These are phyloP conservation scores for Fusarium coicis DNA, from an alignment of 2,329 filamentous ascomycete genomes.

Conservation along the genomic window DNA sequence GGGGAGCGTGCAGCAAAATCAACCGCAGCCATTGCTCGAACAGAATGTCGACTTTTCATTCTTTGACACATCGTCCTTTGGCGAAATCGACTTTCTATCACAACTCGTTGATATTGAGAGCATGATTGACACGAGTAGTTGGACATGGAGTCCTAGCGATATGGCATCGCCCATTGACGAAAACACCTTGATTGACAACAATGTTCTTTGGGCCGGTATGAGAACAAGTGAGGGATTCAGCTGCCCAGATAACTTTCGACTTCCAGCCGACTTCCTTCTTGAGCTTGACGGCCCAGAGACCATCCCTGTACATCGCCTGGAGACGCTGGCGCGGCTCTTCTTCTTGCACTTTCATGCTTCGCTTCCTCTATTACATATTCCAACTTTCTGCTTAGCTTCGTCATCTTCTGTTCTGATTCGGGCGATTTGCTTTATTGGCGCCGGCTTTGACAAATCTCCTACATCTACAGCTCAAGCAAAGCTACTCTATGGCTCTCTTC, in stretches of 20 bases:
- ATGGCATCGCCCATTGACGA: background rate
- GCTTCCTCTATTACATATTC: background rate
- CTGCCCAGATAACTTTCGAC: background rate
- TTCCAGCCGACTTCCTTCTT: background rate
- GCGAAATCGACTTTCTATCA: background rate
- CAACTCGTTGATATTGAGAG: background rate
- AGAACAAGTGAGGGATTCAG: background rate
- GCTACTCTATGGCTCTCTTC: background rate
- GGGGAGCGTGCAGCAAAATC: fast-evolving
- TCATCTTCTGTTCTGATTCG: background rate
- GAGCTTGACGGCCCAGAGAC: background rate
- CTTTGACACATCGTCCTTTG: background rate
- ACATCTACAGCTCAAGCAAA: background rate
- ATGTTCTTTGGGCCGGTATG: background rate
- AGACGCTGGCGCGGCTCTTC: background rate
- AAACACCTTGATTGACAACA: background rate
- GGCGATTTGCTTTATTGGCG: background rate
- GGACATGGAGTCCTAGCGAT: background rate
- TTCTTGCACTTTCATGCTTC: background rate
- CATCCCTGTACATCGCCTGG: background rate
- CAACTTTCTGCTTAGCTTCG: background rate
- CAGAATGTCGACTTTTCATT: background rate
- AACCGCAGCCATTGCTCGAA: background rate
- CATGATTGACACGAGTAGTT: background rate
- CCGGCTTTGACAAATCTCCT: background rate